Evolutionary conservation across 2,329 filamentous ascomycete genomes (phyloP), one percentile per base, ranked within the genome.

Genomic region (Alternaria postmessia): DNA sequence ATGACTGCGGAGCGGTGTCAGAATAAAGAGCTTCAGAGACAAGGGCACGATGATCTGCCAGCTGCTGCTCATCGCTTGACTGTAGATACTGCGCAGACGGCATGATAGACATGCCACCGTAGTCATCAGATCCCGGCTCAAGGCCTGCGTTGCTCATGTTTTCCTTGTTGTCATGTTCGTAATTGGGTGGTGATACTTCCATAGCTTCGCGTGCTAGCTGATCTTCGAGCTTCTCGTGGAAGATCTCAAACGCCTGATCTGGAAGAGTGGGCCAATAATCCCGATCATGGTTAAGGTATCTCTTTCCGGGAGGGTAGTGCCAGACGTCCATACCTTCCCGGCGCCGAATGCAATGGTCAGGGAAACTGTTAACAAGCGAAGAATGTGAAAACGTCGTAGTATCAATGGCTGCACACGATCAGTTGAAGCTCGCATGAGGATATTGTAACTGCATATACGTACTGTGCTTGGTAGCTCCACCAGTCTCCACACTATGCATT

Each of bases 131-230:
- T 18, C 8, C 28, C 2, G 54, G 49, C 16, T 57, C 55, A 4
- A 55, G 36, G 9, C 63, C 62, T 11, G 39, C 30, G 22, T 44
- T 47, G 12, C 47, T 48, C 9, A 41, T 20, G 48, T 71, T 72
- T 34, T 72, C 70, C 41, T 72, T 72, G 38, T 71, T 61, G 14
- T 70, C 69, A 26, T 69, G 60, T 9, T 70, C 61, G 39, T 63
- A 66, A n/a, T 61, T 46, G 20, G 66, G 54, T 7, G 68, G 68
- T 42, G 66, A 68, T 7, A 56, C 58, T 56, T 57, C 59, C 7
- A 60, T 58, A n/a, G 65, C 64, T 39, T 71, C 67, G 6, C 54
- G 51, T 12, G 54, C 58, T 12, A 70, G 30, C 26, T 70, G 70
- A 22, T 69, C 64, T 39, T 71, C 63, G 4, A 69, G 62, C 14